phyloP scores from a whole-genome alignment of 179 eudicot genomes.

The Carnegiea gigantea region DNA sequence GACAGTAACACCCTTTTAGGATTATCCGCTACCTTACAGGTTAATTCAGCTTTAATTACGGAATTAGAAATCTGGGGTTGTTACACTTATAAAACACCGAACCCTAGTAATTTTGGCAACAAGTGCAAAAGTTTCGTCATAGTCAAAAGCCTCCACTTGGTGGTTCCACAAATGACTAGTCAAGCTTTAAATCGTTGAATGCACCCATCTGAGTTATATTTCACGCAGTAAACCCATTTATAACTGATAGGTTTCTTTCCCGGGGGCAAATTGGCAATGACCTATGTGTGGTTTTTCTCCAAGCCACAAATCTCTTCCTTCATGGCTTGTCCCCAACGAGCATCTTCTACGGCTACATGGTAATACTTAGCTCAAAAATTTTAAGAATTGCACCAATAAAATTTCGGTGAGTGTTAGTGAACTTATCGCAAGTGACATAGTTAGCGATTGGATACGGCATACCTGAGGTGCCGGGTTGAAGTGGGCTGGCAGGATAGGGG shows the following conservation, averaged over 20 bases:
- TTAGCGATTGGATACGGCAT: constrained; percentile 1
- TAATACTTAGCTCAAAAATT: neutral
- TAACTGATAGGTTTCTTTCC: neutral
- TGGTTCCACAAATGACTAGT: neutral
- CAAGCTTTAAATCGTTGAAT: neutral
- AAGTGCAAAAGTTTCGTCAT: neutral
- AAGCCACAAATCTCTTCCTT: neutral
- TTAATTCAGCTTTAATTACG: no score
- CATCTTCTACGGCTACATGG: neutral
- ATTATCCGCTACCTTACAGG: no score
- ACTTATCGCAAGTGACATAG: neutral
- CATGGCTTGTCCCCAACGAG: neutral
- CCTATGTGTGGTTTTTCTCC: neutral
- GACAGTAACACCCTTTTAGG: no score
- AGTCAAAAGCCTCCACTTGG: neutral
- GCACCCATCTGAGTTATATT: neutral
- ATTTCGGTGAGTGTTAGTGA: neutral
- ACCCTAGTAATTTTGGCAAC: neutral
- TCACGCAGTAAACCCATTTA: neutral
- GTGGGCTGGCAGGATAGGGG: neutral
- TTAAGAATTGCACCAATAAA: neutral
- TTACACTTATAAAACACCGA: neutral
- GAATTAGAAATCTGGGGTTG: no score
- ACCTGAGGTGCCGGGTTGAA: neutral
- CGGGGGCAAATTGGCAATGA: neutral